Evolutionary conservation across 2,329 filamentous ascomycete genomes (phyloP).

Genomic region (Capronia americana): DNA sequence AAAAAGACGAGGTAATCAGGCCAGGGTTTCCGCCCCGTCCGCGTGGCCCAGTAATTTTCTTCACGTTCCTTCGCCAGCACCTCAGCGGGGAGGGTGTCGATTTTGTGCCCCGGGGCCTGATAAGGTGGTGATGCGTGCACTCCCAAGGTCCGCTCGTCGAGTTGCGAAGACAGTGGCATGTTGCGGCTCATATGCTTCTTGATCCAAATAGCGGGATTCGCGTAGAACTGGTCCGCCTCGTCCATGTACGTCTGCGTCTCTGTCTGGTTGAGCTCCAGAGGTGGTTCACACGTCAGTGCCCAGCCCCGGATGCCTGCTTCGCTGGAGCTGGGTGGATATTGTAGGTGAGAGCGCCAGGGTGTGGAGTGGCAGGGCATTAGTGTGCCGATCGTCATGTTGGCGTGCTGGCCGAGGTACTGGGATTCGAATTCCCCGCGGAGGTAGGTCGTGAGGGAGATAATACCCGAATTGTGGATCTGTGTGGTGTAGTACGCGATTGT

Average conservation of each 20-base stretch:
- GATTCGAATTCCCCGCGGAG: conserved; percentile 75
- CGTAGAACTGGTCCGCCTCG: conserved; percentile 91
- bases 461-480: conserved; percentile 78
- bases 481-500: conserved; percentile 76
- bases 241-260: conserved; percentile 76
- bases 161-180: conserved; percentile 23
- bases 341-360: conserved; percentile 87
- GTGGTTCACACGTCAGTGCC: conserved; percentile 89
- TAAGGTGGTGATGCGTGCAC: conserved; percentile 40
- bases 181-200: conserved; percentile 56
- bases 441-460: conserved; percentile 74
- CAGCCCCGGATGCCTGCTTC: conserved; percentile 69
- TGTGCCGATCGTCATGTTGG: conserved; percentile 69
- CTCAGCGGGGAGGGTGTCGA: conserved; percentile 10
- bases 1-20: conserved; percentile 62
- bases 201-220: conserved; percentile 66
- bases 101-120: conserved; percentile 4
- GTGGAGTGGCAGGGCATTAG: conserved; percentile 96
- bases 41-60: conserved; percentile 15
- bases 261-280: conserved; percentile 67
- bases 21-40: conserved; percentile 44
- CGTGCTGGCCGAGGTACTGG: conserved; percentile 52
- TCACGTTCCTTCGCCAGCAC: conserved; percentile 19
- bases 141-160: conserved; percentile 36
- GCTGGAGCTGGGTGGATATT: conserved; percentile 61